A percentile compares a stretch with the other conserved stretches of the same genome.
These are phyloP conservation scores for Limnomonas spitsbergensis DNA, from an alignment of 139 green algal species.

Conservation along the genomic window DNA sequence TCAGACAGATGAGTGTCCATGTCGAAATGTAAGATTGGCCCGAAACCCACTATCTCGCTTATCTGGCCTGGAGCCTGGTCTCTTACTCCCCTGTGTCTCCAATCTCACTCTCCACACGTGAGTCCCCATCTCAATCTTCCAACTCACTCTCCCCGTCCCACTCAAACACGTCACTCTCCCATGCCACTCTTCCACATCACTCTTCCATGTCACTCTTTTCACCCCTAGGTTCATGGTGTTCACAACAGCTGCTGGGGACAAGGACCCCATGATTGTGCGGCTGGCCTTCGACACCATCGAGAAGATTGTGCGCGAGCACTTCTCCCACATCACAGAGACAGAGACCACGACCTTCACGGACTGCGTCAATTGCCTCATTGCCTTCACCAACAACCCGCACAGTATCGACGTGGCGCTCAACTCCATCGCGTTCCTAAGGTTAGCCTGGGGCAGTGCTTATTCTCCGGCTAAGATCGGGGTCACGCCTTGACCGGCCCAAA, in stretches of 20 bases:
- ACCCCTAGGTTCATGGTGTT: conserved; percentile 98
- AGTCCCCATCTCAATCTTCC: too few species aligned
- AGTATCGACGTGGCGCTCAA: conserved; percentile 91
- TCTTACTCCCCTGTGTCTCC: too few species aligned
- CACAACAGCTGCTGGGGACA: conserved; percentile 85
- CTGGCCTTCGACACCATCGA: conserved; percentile 95
- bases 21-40: too few species aligned
- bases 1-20: too few species aligned
- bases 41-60: too few species aligned
- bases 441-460: conserved; percentile 3
- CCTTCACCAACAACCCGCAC: conserved; percentile 97
- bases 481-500: too few species aligned
- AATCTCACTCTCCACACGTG: too few species aligned
- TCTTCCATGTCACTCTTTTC: too few species aligned
- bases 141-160: too few species aligned
- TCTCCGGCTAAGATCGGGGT: not conserved
- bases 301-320: conserved; percentile 97
- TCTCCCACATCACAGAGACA: conserved; percentile 96
- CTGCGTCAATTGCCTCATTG: conserved; percentile 99
- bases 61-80: too few species aligned
- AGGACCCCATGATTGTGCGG: conserved; percentile 74
- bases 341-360: conserved; percentile 97
- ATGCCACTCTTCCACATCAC: too few species aligned
- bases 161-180: too few species aligned
- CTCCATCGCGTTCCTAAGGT: conserved; percentile 93